A percentile compares a stretch with the other conserved stretches of the same genome.
Conservation (phyloP, 2,329 filamentous ascomycete genomes). For the Calonectria pauciramosa region DNA sequence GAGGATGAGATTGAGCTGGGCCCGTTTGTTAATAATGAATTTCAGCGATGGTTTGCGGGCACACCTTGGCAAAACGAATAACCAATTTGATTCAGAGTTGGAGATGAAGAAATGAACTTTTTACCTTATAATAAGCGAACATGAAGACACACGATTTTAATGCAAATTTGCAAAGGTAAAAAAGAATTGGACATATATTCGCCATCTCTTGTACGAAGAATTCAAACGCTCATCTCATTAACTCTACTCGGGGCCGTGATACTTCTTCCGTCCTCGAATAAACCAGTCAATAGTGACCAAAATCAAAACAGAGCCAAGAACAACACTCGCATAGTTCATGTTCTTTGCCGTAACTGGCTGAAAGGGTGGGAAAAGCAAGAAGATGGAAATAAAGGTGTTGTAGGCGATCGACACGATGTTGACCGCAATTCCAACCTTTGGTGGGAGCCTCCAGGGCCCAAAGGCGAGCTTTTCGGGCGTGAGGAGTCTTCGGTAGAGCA, state of each 20-base stretch:
- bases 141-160: neutral
- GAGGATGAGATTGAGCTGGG: constrained; percentile 17
- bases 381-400: neutral
- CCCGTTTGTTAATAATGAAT: constrained; percentile 4
- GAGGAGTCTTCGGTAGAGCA: constrained; percentile 7
- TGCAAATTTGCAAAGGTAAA: neutral
- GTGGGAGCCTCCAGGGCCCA: constrained; percentile 9
- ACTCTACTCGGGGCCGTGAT: neutral
- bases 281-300: neutral
- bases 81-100: neutral
- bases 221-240: neutral
- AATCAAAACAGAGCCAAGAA: neutral
- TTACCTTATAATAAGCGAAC: neutral
- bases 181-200: neutral
- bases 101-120: neutral
- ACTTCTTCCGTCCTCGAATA: neutral
- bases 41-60: constrained; percentile 11
- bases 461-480: neutral
- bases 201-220: neutral
- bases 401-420: constrained; percentile 11
- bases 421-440: neutral
- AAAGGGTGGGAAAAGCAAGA: constrained; percentile 8
- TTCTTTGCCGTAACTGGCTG: constrained; percentile 17
- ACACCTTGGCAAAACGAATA: neutral
- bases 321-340: constrained; percentile 17